Percentiles rank a stretch among this genome's conserved stretches.
phyloP scores from a whole-genome alignment of 305 asterid genomes.

The Ajuga reptans region DNA sequence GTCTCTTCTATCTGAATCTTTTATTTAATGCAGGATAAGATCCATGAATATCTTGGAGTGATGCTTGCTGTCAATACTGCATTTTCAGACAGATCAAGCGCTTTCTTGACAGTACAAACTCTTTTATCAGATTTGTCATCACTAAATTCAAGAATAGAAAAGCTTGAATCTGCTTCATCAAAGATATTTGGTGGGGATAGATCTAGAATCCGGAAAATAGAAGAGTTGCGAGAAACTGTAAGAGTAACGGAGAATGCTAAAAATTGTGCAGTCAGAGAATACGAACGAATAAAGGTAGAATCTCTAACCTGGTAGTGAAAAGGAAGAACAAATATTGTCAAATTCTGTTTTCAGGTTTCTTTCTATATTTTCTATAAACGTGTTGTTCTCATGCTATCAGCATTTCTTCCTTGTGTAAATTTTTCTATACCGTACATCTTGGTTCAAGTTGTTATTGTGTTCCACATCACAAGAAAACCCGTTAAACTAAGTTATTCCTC shows the following conservation, averaged over 20 bases:
- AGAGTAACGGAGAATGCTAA: slow-evolving; percentile 73
- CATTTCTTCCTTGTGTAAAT: neutral
- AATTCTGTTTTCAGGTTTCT: neutral
- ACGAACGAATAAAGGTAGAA: slow-evolving; percentile 69
- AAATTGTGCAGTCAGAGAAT: slow-evolving; percentile 59
- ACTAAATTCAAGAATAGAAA: slow-evolving; percentile 65
- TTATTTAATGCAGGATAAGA: slow-evolving; percentile 58
- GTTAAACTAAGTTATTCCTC: neutral
- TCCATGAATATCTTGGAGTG: slow-evolving; percentile 88
- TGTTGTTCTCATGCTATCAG: neutral
- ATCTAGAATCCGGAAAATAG: slow-evolving; percentile 74
- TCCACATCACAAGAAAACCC: neutral
- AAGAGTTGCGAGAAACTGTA: slow-evolving; percentile 68
- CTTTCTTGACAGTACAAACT: slow-evolving; percentile 86
- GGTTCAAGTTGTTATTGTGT: neutral
- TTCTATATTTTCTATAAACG: neutral
- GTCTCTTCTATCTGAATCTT: slow-evolving; percentile 6
- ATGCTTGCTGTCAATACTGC: slow-evolving; percentile 91
- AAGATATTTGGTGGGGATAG: slow-evolving; percentile 94
- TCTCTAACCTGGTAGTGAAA: slow-evolving; percentile 18
- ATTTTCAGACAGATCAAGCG: slow-evolving; percentile 81
- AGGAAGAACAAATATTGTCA: neutral
- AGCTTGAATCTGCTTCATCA: slow-evolving; percentile 85
- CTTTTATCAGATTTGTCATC: slow-evolving; percentile 73
- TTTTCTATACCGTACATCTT: neutral